Evolutionary conservation across 306 rosid species (phyloP), one percentile per base, ranked within the genome.

Genomic region (Canavalia ensiformis): DNA sequence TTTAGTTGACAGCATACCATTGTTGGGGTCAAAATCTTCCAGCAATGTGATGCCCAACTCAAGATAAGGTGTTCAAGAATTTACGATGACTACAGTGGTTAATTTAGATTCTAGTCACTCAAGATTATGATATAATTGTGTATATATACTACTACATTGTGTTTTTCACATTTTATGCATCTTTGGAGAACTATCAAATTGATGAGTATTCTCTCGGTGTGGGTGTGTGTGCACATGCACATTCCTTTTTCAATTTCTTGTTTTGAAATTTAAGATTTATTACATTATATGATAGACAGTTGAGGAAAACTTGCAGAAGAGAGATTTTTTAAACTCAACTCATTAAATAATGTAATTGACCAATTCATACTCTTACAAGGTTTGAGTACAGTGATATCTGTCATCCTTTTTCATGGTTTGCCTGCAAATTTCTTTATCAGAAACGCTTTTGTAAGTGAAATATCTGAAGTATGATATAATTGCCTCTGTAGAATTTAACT

Each of bases 391-490:
- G 29, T 69, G 57, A 63, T 64, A 55, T 52, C 68, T 57, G 29
- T 18, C 4, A 31, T 75, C 60, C 72, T 45, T 62, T 76, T 65
- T 66, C 18, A 57, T 71, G 65, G 41, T 66, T 42, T 75, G 55
- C 62, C 4, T 62, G 76, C 66, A 76, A 70, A 7, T 71, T 68
- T 80, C 63, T 62, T 62, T 11, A 28, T 33, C 10, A 29, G 50
- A 28, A 45, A 67, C 3, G 33, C 70, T 59, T 79, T 35, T 18
- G 25, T 52, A 10, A 9, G 44, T 68, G 75, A 68, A 72, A 59
- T 82, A 62, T 66, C 7, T 55, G 79, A 78, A 78, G 52, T 71
- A 71, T 76, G 65, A 55, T 56, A 39, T 54, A 13, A 33, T 52
- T 80, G 30, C 68, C 62, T 59, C 18, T 62, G 47, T 52, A 33